phyloP scores from a whole-genome alignment of 2,329 filamentous ascomycete species.

The Fusarium annulatum region DNA sequence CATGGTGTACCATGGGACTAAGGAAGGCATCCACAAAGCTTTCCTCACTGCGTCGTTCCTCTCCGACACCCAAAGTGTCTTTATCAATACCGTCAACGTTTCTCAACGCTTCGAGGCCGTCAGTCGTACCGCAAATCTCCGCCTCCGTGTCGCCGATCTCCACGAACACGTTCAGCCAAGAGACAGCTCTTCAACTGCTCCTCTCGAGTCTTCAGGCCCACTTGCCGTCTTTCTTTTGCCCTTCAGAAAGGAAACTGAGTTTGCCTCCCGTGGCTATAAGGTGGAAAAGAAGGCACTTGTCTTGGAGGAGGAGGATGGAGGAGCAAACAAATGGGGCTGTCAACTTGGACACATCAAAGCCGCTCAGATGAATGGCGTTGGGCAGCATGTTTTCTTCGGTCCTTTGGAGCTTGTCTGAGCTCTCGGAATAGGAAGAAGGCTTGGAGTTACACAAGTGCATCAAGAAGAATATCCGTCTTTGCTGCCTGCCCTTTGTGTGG shows the following conservation, averaged over 20 bases:
- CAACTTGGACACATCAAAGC: background rate
- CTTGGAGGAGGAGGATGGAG: background rate
- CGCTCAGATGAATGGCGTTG: background rate
- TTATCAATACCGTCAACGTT: no score
- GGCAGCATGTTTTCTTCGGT: background rate
- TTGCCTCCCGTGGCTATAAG: no score
- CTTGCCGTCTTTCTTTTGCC: background rate
- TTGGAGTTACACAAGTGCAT: background rate
- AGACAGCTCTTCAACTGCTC: background rate
- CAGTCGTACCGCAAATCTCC: background rate
- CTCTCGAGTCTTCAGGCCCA: background rate
- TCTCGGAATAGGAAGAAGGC: no score
- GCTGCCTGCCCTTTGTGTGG: background rate
- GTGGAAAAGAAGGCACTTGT: background rate
- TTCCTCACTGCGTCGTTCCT: fast-evolving
- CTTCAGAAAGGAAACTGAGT: background rate
- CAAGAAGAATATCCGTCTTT: background rate
- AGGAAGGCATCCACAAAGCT: fast-evolving
- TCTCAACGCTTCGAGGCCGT: no score
- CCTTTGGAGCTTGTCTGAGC: fast-evolving
- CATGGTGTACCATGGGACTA: background rate
- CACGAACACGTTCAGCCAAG: fast-evolving
- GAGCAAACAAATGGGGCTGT: fast-evolving
- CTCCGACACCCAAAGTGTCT: background rate
- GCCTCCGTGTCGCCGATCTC: background rate